These are phyloP conservation scores for Aureobasidium uvarum DNA, from an alignment of 2,329 filamentous ascomycete genomes.

Conservation along the genomic window DNA sequence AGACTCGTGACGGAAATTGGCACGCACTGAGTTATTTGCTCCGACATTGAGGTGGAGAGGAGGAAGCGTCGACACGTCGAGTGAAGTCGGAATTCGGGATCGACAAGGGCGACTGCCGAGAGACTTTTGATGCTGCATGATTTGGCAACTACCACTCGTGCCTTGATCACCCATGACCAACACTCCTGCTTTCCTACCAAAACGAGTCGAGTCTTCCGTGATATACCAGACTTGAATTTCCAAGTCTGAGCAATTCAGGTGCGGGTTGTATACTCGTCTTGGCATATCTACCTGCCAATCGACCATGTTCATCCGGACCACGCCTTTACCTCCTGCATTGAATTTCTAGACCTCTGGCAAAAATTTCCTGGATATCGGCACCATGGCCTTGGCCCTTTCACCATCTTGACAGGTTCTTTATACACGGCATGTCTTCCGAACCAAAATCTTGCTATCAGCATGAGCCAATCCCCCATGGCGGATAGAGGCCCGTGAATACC, in stretches of 20 bases:
- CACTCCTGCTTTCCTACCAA: background rate
- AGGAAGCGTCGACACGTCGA: background rate
- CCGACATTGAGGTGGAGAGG: background rate
- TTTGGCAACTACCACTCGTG: constrained; percentile 2
- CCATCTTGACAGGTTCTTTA: background rate
- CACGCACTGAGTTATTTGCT: background rate
- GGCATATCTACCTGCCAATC: background rate
- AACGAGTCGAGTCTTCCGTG: too few species aligned
- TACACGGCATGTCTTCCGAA: constrained; percentile 10
- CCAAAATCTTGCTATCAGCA: constrained; percentile 9
- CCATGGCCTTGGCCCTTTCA: background rate
- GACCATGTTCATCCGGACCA: background rate
- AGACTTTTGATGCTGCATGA: background rate
- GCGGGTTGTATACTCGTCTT: background rate
- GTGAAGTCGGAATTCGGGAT: background rate
- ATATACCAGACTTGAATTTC: background rate
- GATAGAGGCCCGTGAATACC: constrained; percentile 12
- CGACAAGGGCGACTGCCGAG: background rate
- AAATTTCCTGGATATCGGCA: background rate
- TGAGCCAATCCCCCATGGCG: background rate
- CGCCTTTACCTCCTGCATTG: background rate
- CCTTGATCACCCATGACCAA: background rate
- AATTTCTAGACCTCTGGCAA: background rate
- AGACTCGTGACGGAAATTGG: too few species aligned
- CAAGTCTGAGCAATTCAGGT: background rate